Evolutionary conservation across 2,329 filamentous ascomycete species (phyloP), one percentile per base, ranked within the genome.

Genomic region (Tolypocladium pustulatum): DNA sequence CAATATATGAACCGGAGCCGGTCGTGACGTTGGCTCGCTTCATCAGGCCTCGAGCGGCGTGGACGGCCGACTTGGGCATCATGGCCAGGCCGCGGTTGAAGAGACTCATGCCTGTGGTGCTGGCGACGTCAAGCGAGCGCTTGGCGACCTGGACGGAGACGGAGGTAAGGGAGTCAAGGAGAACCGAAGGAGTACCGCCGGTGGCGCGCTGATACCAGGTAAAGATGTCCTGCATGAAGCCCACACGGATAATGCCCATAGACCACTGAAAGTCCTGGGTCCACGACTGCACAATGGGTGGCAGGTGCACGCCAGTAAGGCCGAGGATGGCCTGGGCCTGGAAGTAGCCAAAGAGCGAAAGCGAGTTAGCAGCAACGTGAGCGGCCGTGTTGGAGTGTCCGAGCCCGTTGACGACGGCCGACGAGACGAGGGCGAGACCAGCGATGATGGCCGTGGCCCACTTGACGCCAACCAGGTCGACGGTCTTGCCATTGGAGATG

Each of bases 181-280:
- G 80, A 20, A 85, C 89, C 4, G 90, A 86, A 0, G 93, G 89
- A 0, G 83, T 91, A 62, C 93, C 93, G 57, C 93, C 93, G 3
- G 93, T 97, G 3, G 93, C 84, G 61, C 92, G 89, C 75, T 96
- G 92, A 71, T 97, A 97, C 93, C 93, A 97, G 40, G 91, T 96
- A 61, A 90, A 90, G 68, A 96, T 89, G 54, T 79, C 80, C 76
- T 97, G 91, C 76, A 97, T 83, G 72, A 96, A 97, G n/a, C 79
- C 80, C 49, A 97, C 81, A 56, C 84, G 83, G 67, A 97, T 96
- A 67, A 97, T 91, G 66, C 93, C 93, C 90, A 97, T 94, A 68
- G 88, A 95, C 93, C 93, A 97, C 71, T 95, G 89, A 76, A 97
- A 97, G 75, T 97, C 93, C 75, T 97, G 92, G 1, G 92, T 96